Evolutionary conservation across 2,329 filamentous ascomycete species (phyloP), one percentile per base, ranked within the genome.

Genomic region (Aspergillus transmontanensis): DNA sequence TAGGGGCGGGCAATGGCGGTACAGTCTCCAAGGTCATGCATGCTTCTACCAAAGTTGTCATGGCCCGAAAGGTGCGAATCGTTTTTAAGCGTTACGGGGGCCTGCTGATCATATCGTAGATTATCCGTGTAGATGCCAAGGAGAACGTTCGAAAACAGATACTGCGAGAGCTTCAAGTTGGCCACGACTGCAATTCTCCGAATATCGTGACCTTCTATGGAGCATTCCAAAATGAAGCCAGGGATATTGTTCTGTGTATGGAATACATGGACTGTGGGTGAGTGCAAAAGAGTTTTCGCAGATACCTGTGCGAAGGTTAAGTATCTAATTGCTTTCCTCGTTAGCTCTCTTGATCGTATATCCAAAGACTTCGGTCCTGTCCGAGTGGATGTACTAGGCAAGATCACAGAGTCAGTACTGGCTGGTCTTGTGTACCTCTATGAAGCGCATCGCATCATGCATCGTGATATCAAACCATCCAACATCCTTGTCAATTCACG

Each of bases 161-260:
- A 69, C 92, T 99, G 66, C 90, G 95, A 76, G 95, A 99, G 79
- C 87, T 99, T 58, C 94, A 97, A 76, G 97, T 99, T 69, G 98
- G 98, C 89, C 94, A 97, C 76, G 93, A 96, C 74, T 99, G 95
- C 80, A 95, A 97, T 75, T 97, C 92, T 26, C 92, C 95, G 65
- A 94, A 96, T 78, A 98, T 99, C 73, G 95, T 99, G 64, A 97
- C 91, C 60, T 99, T 97, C 79, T 98, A 98, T 75, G 95, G 95
- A 64, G 95, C 95, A 43, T 99, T 98, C 76, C 87, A 98, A 74
- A 98, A 97, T 76, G 92, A 96, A 75, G 93, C 93, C 66, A 94
- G 96, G 75, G 95, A 99, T 81, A 96, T 99, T 63, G 96, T 98
- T 71, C 94, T 99, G 90, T 99, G 95, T 79, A 99, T 99, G 95